Percentiles rank a stretch among this genome's conserved stretches.
These are phyloP conservation scores for Pythium vanterpoolii DNA, from an alignment of 352 stramenopile genomes.

Conservation along the genomic window DNA sequence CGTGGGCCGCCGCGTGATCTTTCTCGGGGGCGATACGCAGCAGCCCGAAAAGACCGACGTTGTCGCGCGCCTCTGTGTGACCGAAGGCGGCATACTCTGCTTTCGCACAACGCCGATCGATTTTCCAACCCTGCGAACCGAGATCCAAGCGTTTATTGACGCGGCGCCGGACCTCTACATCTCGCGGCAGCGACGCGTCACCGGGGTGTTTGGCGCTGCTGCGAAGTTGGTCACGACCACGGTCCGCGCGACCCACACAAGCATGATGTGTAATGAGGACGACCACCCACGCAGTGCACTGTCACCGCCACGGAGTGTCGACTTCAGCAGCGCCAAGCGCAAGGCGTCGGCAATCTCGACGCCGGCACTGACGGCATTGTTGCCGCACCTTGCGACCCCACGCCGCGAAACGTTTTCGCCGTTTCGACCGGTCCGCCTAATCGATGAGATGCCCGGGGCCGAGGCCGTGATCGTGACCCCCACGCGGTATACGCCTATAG, in stretches of 20 bases:
- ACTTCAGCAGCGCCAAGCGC: conserved; percentile 13
- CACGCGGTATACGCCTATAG: conserved; percentile 6
- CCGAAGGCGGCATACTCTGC: conserved; percentile 42
- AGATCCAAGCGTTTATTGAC: conserved; percentile 55
- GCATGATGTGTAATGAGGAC: conserved; percentile 18
- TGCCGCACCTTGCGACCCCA: not conserved
- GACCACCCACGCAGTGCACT: conserved; percentile 13
- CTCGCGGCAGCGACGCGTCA: conserved; percentile 35
- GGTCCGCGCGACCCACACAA: conserved; percentile 40
- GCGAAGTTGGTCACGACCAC: conserved; percentile 28
- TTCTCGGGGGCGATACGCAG: conserved; percentile 47
- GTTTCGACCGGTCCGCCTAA: conserved; percentile 10
- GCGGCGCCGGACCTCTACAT: conserved; percentile 50
- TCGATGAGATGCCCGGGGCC: conserved; percentile 21
- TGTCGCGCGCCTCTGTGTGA: conserved; percentile 41
- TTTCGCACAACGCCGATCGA: conserved; percentile 60
- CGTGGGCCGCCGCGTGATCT: conserved; percentile 46
- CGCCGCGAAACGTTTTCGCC: conserved; percentile 13
- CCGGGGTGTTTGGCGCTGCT: conserved; percentile 9
- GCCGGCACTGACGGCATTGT: not conserved
- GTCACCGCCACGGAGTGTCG: conserved; percentile 12
- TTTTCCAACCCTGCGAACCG: conserved; percentile 52
- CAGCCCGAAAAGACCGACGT: conserved; percentile 31
- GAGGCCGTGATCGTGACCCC: not conserved
- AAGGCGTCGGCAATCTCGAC: conserved; percentile 6